A percentile compares a stretch with the other conserved stretches of the same genome.
phyloP scores from a whole-genome alignment of 371 early-diverging fungal genomes.

The Nematocida homosporus region DNA sequence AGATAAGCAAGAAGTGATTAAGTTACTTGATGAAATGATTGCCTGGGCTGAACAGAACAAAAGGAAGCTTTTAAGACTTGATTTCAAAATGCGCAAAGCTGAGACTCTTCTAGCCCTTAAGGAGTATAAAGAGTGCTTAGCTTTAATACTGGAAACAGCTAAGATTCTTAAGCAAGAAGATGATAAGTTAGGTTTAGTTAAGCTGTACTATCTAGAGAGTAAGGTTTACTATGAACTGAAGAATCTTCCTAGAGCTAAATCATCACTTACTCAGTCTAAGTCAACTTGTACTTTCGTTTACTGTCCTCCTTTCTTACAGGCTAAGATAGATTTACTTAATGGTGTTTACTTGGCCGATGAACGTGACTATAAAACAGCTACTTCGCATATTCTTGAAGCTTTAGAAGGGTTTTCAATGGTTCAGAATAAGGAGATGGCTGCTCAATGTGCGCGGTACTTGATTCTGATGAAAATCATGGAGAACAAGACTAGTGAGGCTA shows the following conservation, averaged over 20 bases:
- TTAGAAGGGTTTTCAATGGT: slow-evolving; percentile 71
- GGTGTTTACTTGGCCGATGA: slow-evolving; percentile 93
- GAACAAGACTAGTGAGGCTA: slow-evolving; percentile 59
- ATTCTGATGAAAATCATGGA: slow-evolving; percentile 65
- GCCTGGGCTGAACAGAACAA: slow-evolving; percentile 62
- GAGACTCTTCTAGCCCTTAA: slow-evolving; percentile 56
- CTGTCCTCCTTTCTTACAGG: slow-evolving; percentile 92
- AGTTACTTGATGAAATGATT: slow-evolving; percentile 58
- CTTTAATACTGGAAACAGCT: slow-evolving; percentile 75
- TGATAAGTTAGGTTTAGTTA: slow-evolving; percentile 90
- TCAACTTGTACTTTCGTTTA: slow-evolving; percentile 91
- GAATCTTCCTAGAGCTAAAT: slow-evolving; percentile 86
- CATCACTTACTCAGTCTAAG: slow-evolving; percentile 87
- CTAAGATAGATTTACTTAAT: slow-evolving; percentile 86
- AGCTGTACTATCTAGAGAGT: slow-evolving; percentile 87
- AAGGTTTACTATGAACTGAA: slow-evolving; percentile 82
- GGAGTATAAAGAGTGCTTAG: slow-evolving; percentile 74
- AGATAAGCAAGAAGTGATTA: slow-evolving; percentile 6
- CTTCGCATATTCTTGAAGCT: slow-evolving; percentile 91
- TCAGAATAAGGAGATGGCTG: slow-evolving; percentile 52
- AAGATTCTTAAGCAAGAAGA: slow-evolving; percentile 90
- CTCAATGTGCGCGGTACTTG: slow-evolving; percentile 61
- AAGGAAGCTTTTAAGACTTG: slow-evolving; percentile 65
- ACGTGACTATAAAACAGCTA: slow-evolving; percentile 90
- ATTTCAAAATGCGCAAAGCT: slow-evolving; percentile 64